Percentiles rank a stretch among this genome's conserved stretches.
Evolutionary conservation across 2,329 filamentous ascomycete species (phyloP).

Genomic region (Raffaelea ambrosiae): DNA sequence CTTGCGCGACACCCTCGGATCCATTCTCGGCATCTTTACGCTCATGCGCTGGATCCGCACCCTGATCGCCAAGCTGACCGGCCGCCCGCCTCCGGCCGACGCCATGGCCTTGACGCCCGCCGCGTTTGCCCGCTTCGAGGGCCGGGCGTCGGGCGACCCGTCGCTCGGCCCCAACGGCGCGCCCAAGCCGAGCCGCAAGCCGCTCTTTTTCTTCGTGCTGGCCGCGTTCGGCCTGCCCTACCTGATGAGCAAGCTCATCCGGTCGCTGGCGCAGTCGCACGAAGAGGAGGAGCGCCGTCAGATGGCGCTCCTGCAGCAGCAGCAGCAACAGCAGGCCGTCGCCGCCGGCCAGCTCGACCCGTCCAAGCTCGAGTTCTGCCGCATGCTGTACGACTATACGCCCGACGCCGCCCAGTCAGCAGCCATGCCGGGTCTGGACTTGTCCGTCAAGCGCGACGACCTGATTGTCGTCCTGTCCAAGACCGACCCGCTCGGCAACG

Average conservation of each 20-base stretch:
- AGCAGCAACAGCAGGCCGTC: slow-evolving; percentile 36
- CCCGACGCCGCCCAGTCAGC: slow-evolving; percentile 51
- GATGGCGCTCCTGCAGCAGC: slow-evolving; percentile 35
- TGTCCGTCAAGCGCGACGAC: slow-evolving; percentile 90
- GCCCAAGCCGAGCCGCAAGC: slow-evolving; percentile 80
- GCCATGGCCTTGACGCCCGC: slow-evolving; percentile 80
- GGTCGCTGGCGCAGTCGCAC: slow-evolving; percentile 70
- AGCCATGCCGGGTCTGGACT: slow-evolving; percentile 49
- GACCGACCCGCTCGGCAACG: slow-evolving; percentile 81
- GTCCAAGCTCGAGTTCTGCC: slow-evolving; percentile 91
- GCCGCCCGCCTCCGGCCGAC: slow-evolving; percentile 80
- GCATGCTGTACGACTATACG: slow-evolving; percentile 86
- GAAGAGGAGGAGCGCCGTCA: slow-evolving; percentile 70
- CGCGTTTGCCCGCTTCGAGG: slow-evolving; percentile 84
- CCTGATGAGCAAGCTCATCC: slow-evolving; percentile 93
- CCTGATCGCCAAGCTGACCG: slow-evolving; percentile 83
- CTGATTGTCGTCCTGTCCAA: slow-evolving; percentile 91
- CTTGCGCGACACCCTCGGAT: slow-evolving; percentile 85
- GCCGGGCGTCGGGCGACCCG: slow-evolving; percentile 49
- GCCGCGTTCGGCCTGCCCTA: slow-evolving; percentile 94
- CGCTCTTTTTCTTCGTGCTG: slow-evolving; percentile 89
- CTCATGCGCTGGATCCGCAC: slow-evolving; percentile 92
- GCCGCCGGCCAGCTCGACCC: slow-evolving; percentile 59
- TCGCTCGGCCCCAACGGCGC: slow-evolving; percentile 50
- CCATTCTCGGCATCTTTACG: slow-evolving; percentile 90